Evolutionary conservation across 768 basidiomycete species (phyloP).

Genomic region (Artomyces pyxidatus): DNA sequence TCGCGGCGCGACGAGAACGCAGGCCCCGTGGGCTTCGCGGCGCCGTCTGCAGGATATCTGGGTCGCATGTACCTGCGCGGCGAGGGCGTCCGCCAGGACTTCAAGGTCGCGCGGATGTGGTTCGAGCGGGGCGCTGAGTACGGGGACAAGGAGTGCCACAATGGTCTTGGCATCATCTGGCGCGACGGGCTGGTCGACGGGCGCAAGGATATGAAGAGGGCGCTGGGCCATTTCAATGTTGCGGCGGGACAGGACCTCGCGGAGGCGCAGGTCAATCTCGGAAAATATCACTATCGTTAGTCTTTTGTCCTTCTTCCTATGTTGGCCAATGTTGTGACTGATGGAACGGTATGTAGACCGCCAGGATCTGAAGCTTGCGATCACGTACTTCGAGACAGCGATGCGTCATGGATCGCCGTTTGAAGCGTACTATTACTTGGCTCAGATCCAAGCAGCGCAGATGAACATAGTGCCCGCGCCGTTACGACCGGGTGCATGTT

Average conservation of each 20-base stretch:
- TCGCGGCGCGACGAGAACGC: slow-evolving; percentile 20
- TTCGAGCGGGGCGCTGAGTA: slow-evolving; percentile 79
- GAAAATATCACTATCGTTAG: slow-evolving; percentile 66
- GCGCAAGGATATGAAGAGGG: slow-evolving; percentile 54
- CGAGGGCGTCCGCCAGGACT: slow-evolving; percentile 80
- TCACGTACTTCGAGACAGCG: slow-evolving; percentile 75
- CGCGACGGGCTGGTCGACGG: slow-evolving; percentile 77
- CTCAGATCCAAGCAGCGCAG: slow-evolving; percentile 63
- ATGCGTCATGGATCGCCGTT: slow-evolving; percentile 84
- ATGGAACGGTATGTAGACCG: slow-evolving; percentile 37
- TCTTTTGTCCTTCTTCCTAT: slow-evolving; percentile 4
- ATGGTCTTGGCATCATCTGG: slow-evolving; percentile 87
- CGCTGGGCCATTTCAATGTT: slow-evolving; percentile 56
- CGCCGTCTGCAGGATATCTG: slow-evolving; percentile 78
- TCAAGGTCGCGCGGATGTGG: slow-evolving; percentile 80
- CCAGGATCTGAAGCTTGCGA: slow-evolving; percentile 60
- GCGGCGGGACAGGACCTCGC: slow-evolving; percentile 87
- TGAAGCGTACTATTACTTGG: slow-evolving; percentile 92
- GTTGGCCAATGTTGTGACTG: slow-evolving; percentile 2
- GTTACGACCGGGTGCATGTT: slow-evolving; percentile 66
- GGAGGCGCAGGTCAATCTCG: slow-evolving; percentile 88
- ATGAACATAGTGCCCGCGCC: slow-evolving; percentile 41
- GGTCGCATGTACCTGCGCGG: slow-evolving; percentile 93
- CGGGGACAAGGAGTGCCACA: slow-evolving; percentile 83
- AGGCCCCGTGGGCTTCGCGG: slow-evolving; percentile 45